A percentile compares a stretch with the other conserved stretches of the same genome.
Evolutionary conservation across 768 basidiomycete species (phyloP).

Genomic region (Gautieria morchelliformis): DNA sequence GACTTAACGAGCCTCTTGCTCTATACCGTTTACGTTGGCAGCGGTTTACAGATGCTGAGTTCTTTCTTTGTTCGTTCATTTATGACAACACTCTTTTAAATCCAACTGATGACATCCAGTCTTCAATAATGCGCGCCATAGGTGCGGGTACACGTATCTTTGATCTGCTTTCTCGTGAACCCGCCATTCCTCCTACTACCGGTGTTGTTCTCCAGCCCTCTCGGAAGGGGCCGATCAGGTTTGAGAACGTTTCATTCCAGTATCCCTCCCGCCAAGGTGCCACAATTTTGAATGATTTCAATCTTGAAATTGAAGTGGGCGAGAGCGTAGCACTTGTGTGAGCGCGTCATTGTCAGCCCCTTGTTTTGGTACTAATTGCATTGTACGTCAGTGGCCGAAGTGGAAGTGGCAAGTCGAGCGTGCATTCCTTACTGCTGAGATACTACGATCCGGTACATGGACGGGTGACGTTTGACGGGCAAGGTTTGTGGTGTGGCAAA

Average conservation of each 20-base stretch:
- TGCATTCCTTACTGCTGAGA: conserved; percentile 76
- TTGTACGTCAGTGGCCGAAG: conserved; percentile 60
- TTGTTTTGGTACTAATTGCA: too few relatives aligned
- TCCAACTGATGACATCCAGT: conserved; percentile 30
- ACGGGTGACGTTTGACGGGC: conserved; percentile 74
- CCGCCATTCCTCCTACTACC: conserved; percentile 55
- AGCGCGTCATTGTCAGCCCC: conserved; percentile 23
- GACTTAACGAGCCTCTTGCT: conserved; percentile 83
- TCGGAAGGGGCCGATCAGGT: conserved; percentile 62
- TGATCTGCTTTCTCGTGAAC: conserved; percentile 75
- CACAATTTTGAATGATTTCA: conserved; percentile 72
- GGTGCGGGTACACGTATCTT: conserved; percentile 93
- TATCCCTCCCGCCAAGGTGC: conserved; percentile 83
- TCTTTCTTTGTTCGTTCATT: conserved; percentile 36
- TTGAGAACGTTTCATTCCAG: conserved; percentile 78
- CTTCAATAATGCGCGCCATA: conserved; percentile 93
- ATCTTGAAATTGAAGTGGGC: conserved; percentile 72
- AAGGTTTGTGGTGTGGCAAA: conserved; percentile 40
- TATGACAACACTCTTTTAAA: conserved; percentile 7
- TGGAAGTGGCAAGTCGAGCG: conserved; percentile 89
- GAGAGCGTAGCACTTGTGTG: conserved; percentile 90
- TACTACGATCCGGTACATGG: conserved; percentile 88
- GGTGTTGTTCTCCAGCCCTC: conserved; percentile 49
- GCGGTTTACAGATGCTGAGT: conserved; percentile 64
- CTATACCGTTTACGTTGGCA: conserved; percentile 86